Evolutionary conservation across 305 asterid species (phyloP).

Genomic region (Euphrasia arctica): DNA sequence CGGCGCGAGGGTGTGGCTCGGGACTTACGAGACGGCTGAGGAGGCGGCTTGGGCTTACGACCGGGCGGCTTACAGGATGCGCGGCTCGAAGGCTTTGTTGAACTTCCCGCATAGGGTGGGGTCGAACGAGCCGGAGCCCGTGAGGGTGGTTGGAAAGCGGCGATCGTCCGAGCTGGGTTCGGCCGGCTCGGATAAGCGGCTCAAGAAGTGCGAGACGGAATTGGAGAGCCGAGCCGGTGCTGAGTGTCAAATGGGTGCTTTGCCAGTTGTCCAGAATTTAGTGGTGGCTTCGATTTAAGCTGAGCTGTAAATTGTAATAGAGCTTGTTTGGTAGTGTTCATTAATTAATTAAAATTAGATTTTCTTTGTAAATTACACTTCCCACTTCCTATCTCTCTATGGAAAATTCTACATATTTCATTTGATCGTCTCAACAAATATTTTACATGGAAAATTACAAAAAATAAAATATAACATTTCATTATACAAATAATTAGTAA

Average conservation of each 20-base stretch:
- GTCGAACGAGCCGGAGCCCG: constrained; percentile 64
- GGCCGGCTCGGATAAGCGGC: constrained; percentile 38
- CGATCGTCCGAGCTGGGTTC: constrained; percentile 45
- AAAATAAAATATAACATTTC: too few relatives aligned
- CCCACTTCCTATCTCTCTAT: too few relatives aligned
- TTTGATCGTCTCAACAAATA: too few relatives aligned
- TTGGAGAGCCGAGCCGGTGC: constrained; percentile 42
- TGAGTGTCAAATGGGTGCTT: constrained; percentile 20
- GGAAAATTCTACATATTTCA: too few relatives aligned
- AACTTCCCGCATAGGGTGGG: constrained; percentile 63
- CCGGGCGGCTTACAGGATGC: constrained; percentile 72
- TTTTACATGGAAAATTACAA: too few relatives aligned
- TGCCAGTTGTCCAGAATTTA: constrained; percentile 40
- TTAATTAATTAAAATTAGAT: neutral
- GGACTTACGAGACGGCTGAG: constrained; percentile 79
- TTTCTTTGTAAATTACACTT: too few relatives aligned
- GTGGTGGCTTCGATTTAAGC: constrained; percentile 31
- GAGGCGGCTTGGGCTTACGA: constrained; percentile 82
- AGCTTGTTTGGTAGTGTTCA: constrained; percentile 28
- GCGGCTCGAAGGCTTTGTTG: constrained; percentile 66
- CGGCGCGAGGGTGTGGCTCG: constrained; percentile 89
- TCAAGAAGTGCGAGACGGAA: constrained; percentile 43
- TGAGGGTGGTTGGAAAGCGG: constrained; percentile 53
- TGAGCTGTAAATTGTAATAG: neutral
- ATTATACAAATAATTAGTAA: too few relatives aligned